Conservation (phyloP, 129 eudicot species). For the Helianthus annuus region HanXRQr2.0-SUNRISE NC_035436.2:137559391-137559890, state of each 20-base stretch:
- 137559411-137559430: constrained; percentile 93
- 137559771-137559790: not conserved
- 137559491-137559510: not conserved
- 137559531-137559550: constrained; percentile 16
- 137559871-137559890: not conserved
- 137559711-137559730: constrained; percentile 92
- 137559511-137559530: not conserved
- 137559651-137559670: constrained; percentile 95
- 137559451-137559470: constrained; percentile 77
- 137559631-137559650: constrained; percentile 82
- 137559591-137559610: constrained; percentile 98
- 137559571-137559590: constrained; percentile 60
- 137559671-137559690: constrained; percentile 90
- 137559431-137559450: constrained; percentile 96
- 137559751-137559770: constrained; percentile 9
- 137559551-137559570: constrained; percentile 26
- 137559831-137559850: too few relatives aligned
- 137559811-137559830: too few relatives aligned
- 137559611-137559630: constrained; percentile 89
- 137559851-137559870: not conserved
- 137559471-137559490: not conserved
- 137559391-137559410: constrained; percentile 56
- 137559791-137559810: not conserved
- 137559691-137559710: constrained; percentile 96
- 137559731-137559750: constrained; percentile 98